phyloP scores from a whole-genome alignment of 768 basidiomycete species.

The Suillus subluteus region DNA sequence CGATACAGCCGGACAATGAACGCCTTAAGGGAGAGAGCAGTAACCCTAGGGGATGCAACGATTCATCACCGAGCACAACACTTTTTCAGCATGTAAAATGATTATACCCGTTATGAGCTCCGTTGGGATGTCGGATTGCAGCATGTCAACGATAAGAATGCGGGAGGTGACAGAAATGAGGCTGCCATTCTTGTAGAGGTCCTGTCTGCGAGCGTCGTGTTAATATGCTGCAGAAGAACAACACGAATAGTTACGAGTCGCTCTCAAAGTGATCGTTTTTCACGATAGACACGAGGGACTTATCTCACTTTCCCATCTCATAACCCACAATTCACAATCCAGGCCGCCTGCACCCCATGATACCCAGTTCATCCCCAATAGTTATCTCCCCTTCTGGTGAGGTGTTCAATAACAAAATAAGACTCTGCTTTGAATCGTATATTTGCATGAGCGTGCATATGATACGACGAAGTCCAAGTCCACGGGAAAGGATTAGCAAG shows the following conservation, averaged over 20 bases:
- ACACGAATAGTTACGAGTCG: neutral
- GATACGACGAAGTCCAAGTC: conserved; percentile 83
- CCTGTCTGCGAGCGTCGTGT: conserved; percentile 56
- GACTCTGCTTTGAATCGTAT: conserved; percentile 83
- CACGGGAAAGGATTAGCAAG: conserved; percentile 81
- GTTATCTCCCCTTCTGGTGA: conserved; percentile 86
- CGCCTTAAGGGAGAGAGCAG: conserved; percentile 81
- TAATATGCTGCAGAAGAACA: conserved; percentile 8
- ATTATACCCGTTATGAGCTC: conserved; percentile 88
- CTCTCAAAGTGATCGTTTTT: neutral
- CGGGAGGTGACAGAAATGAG: conserved; percentile 91
- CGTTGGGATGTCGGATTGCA: conserved; percentile 83
- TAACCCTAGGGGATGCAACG: conserved; percentile 59
- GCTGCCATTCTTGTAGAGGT: conserved; percentile 86
- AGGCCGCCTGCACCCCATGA: conserved; percentile 88
- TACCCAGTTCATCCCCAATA: conserved; percentile 89
- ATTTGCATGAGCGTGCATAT: conserved; percentile 89
- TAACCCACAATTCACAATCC: conserved; percentile 82
- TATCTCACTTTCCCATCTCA: conserved; percentile 76
- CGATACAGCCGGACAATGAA: conserved; percentile 92
- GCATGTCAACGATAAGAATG: conserved; percentile 93
- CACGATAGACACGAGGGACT: conserved; percentile 21
- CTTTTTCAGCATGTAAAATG: conserved; percentile 88
- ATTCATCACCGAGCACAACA: neutral
- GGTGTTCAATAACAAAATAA: conserved; percentile 85